Conservation (phyloP, 306 rosid species). For the Medicago truncatula region DNA sequence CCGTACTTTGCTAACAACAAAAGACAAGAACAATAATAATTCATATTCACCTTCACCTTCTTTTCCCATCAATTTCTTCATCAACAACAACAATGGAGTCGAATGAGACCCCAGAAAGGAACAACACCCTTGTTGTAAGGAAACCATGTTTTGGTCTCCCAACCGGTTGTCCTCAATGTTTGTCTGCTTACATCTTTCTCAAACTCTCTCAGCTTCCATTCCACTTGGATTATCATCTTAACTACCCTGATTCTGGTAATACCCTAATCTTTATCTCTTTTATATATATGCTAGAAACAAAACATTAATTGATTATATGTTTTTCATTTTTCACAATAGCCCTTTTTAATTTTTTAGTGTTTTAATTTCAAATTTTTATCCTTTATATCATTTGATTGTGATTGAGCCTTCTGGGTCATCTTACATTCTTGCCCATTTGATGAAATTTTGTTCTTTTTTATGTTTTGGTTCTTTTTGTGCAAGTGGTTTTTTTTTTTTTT, state of each 20-base stretch:
- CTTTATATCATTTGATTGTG: conserved; percentile 31
- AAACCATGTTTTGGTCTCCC: conserved; percentile 92
- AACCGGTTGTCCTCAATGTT: conserved; percentile 77
- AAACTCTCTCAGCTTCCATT: conserved; percentile 73
- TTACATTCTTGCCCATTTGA: conserved; percentile 14
- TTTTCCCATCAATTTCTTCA: conserved; percentile 13
- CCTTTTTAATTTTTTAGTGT: conserved; percentile 20
- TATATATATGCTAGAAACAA: background rate
- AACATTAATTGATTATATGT: background rate
- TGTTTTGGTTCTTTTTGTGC: background rate
- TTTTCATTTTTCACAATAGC: background rate
- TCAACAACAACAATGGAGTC: conserved; percentile 35
- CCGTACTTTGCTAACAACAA: too few species aligned
- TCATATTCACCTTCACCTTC: background rate
- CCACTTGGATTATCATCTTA: conserved; percentile 68
- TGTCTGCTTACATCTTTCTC: conserved; percentile 77
- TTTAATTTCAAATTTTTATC: conserved; percentile 24
- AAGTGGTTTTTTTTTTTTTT: conserved; percentile 27
- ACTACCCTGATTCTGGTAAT: conserved; percentile 85
- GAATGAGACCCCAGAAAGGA: conserved; percentile 44
- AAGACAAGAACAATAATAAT: too few species aligned
- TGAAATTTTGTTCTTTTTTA: conserved; percentile 14
- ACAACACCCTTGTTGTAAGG: conserved; percentile 74
- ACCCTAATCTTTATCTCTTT: background rate
- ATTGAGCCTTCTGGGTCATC: conserved; percentile 33